A percentile compares a stretch with the other conserved stretches of the same genome.
Conservation (phyloP, 148 eudicot genomes). For the Simmondsia chinensis region DNA sequence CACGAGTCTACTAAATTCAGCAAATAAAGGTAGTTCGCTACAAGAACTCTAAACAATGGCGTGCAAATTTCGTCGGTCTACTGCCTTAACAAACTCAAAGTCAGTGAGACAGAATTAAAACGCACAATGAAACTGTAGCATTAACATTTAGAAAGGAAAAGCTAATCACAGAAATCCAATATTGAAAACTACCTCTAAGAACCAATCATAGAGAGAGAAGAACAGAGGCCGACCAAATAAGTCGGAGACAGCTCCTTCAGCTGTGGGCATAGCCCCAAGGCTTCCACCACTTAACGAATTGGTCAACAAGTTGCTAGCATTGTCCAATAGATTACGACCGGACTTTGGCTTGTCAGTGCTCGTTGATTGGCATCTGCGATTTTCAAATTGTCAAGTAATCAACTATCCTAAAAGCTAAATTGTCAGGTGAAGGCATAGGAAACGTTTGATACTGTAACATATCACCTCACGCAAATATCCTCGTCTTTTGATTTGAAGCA, state of each 20-base stretch:
- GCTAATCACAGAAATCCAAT: slow-evolving; percentile 7
- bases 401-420: neutral
- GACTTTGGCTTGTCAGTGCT: slow-evolving; percentile 59
- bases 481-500: too few species aligned
- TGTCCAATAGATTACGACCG: slow-evolving; percentile 59
- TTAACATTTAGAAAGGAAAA: neutral
- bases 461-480: too few species aligned
- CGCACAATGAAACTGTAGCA: neutral
- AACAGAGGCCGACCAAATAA: slow-evolving; percentile 88
- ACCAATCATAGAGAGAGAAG: slow-evolving; percentile 93
- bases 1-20: too few species aligned
- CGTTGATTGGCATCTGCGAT: slow-evolving; percentile 71
- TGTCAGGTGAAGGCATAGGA: neutral
- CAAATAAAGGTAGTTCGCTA: too few species aligned
- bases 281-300: slow-evolving; percentile 79
- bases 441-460: slow-evolving; percentile 3
- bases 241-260: slow-evolving; percentile 98
- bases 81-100: neutral
- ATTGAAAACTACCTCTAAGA: slow-evolving; percentile 57
- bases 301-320: slow-evolving; percentile 92
- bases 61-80: neutral
- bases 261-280: slow-evolving; percentile 86
- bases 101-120: neutral
- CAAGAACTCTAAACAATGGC: too few species aligned
- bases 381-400: neutral